phyloP scores from a whole-genome alignment of 2,329 filamentous ascomycete genomes.

The Phialocephala subalpina region DNA sequence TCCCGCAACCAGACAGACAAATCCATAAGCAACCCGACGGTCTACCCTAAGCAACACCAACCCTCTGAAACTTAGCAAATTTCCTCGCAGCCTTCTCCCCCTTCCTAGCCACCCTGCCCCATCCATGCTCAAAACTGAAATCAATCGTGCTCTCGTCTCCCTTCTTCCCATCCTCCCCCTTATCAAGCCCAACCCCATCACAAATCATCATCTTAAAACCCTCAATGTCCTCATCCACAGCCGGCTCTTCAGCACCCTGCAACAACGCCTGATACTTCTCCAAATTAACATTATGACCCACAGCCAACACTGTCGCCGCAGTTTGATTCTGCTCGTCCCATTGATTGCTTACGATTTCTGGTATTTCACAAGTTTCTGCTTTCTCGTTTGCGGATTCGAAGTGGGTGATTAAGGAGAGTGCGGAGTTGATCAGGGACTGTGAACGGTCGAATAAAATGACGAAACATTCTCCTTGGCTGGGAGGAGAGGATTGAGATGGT shows the following conservation, averaged over 20 bases:
- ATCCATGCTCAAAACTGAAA: constrained; percentile 13
- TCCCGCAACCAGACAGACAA: neutral
- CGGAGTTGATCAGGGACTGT: constrained; percentile 24
- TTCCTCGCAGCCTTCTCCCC: constrained; percentile 35
- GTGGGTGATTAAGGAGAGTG: constrained; percentile 25
- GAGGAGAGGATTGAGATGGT: neutral
- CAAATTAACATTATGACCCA: constrained; percentile 34
- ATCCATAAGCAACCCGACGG: neutral
- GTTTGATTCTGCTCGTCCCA: constrained; percentile 31
- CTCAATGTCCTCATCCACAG: constrained; percentile 22
- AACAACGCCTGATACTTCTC: constrained; percentile 33
- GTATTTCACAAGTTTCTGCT: constrained; percentile 19
- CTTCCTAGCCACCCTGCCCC: constrained; percentile 36
- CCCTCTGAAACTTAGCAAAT: constrained; percentile 27
- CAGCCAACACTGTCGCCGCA: constrained; percentile 23
- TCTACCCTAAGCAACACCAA: neutral
- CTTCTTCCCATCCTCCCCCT: neutral
- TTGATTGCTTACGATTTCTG: constrained; percentile 24
- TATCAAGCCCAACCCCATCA: constrained; percentile 4
- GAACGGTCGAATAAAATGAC: constrained; percentile 26
- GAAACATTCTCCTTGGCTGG: constrained; percentile 25
- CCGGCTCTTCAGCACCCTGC: constrained; percentile 15
- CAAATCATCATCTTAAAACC: constrained; percentile 24
- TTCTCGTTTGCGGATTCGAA: constrained; percentile 32
- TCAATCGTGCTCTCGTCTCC: no score